Evolutionary conservation across 345 rosid species (phyloP).

Genomic region (Bruguiera gymnorhiza): DNA sequence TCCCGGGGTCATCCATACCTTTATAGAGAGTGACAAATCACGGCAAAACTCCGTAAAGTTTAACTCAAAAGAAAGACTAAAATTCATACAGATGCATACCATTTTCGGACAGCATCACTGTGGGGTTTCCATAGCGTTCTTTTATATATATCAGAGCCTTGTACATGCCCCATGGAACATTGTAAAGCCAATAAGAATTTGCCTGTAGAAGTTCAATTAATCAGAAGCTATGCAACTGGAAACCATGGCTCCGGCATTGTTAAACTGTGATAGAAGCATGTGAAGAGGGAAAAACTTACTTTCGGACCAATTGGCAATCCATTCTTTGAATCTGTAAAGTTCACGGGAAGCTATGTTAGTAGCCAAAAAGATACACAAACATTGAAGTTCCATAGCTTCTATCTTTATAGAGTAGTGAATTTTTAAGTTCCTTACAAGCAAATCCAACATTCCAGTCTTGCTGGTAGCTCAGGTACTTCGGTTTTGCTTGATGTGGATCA

Average conservation of each 20-base stretch:
- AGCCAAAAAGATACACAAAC: neutral
- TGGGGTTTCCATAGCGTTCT: constrained; percentile 86
- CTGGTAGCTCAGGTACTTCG: constrained; percentile 64
- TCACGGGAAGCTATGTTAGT: constrained; percentile 12
- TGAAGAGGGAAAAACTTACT: constrained; percentile 31
- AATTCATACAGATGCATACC: constrained; percentile 33
- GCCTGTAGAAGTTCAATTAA: constrained; percentile 46
- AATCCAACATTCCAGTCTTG: constrained; percentile 87
- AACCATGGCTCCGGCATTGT: neutral
- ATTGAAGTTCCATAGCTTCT: neutral
- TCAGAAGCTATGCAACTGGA: neutral
- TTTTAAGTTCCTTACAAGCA: constrained; percentile 50
- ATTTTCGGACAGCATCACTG: constrained; percentile 76
- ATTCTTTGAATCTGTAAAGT: constrained; percentile 50
- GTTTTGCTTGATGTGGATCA: constrained; percentile 46
- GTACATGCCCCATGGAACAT: constrained; percentile 97
- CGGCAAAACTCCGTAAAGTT: neutral
- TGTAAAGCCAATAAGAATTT: constrained; percentile 78
- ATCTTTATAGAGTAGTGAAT: neutral
- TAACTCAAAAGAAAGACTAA: neutral
- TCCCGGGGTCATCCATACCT: constrained; percentile 96
- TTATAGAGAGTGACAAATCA: neutral
- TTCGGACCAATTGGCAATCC: constrained; percentile 78
- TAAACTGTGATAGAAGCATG: neutral
- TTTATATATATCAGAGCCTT: constrained; percentile 82